Conservation (phyloP, 805 yeast species). For the Monosporozyma aerobia region DNA sequence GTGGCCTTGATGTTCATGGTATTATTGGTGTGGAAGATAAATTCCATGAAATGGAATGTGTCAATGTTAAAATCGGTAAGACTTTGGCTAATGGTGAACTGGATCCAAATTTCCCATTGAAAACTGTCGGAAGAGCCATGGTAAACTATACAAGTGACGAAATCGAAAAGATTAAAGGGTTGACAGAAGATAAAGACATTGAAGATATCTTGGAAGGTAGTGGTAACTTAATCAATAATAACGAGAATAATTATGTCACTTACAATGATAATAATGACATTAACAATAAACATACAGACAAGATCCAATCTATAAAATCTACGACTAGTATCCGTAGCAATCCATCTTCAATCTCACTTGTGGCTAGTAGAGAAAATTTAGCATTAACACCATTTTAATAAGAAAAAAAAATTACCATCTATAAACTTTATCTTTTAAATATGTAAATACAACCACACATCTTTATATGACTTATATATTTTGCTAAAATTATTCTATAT, state of each 20-base stretch:
- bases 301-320: neutral
- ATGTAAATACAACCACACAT: neutral
- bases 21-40: slow-evolving; percentile 64
- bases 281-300: neutral
- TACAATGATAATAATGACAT: neutral
- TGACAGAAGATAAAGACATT: slow-evolving; percentile 61
- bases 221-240: slow-evolving; percentile 45
- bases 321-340: neutral
- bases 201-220: slow-evolving; percentile 52
- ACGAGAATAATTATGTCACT: neutral
- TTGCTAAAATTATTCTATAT: neutral
- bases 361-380: slow-evolving; percentile 80
- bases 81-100: slow-evolving; percentile 32
- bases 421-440: no score
- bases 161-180: slow-evolving; percentile 70
- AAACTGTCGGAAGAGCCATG: slow-evolving; percentile 82
- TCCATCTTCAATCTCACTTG: slow-evolving; percentile 13
- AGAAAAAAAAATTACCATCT: neutral
- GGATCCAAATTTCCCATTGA: slow-evolving; percentile 34
- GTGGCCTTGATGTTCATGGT: slow-evolving; percentile 64
- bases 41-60: slow-evolving; percentile 89
- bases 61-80: slow-evolving; percentile 51
- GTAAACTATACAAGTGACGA: slow-evolving; percentile 82
- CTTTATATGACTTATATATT: neutral
- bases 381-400: slow-evolving; percentile 51